Evolutionary conservation across 202 grass and related monocot species (phyloP).

Genomic region (Schoenoplectus tabernaemontani): DNA sequence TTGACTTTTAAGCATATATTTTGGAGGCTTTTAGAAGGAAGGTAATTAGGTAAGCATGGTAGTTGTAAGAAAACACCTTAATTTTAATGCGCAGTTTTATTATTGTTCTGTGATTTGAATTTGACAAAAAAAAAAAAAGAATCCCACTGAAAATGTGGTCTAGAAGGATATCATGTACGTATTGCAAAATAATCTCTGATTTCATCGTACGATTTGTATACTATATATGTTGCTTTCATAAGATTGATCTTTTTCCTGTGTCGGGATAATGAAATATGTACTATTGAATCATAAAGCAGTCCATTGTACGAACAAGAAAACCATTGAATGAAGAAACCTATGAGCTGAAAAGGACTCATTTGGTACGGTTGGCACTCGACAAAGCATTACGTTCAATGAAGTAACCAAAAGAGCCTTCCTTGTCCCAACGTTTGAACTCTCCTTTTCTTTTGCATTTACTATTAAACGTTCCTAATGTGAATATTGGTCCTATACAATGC

Average conservation of each 20-base stretch:
- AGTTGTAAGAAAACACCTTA: neutral
- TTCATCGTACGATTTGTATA: neutral
- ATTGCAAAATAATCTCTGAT: neutral
- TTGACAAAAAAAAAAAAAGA: too few relatives aligned
- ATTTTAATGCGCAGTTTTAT: neutral
- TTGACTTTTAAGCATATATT: slow-evolving; percentile 53
- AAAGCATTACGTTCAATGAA: neutral
- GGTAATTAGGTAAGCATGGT: slow-evolving; percentile 12
- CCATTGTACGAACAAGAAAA: slow-evolving; percentile 4
- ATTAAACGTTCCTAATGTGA: neutral
- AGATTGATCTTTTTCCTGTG: neutral
- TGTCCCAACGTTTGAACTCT: neutral
- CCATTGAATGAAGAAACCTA: slow-evolving; percentile 1
- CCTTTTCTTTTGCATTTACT: neutral
- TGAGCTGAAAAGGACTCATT: slow-evolving; percentile 1
- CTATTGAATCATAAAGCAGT: neutral
- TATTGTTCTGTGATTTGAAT: neutral
- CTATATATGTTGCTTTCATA: neutral
- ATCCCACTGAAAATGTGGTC: neutral
- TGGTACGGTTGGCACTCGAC: neutral
- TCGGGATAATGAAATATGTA: neutral
- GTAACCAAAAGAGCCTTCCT: neutral
- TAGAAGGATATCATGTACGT: neutral
- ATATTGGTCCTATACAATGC: neutral
- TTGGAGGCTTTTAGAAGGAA: slow-evolving; percentile 18